Percentiles rank a stretch among this genome's conserved stretches.
These are phyloP conservation scores for Nematocida sp. DNA, from an alignment of 371 early-diverging fungal genomes.

Conservation along the genomic window DNA sequence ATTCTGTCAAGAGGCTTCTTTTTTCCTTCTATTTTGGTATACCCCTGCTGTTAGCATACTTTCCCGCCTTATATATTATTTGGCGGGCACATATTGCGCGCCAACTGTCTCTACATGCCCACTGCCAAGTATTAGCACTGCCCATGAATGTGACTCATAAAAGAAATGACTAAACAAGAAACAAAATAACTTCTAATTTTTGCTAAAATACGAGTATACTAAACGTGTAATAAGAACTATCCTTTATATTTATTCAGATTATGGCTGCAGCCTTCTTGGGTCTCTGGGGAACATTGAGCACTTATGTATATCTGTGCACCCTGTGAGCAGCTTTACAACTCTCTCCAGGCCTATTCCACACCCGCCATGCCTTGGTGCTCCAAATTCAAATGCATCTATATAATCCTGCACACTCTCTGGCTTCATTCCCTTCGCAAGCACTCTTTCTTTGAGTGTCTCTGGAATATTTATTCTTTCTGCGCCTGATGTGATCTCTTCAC, in stretches of 20 bases:
- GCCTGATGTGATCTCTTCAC: slow-evolving; percentile 97
- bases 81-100: no score
- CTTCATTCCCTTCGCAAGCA: slow-evolving; percentile 78
- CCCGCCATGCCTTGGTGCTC: slow-evolving; percentile 97
- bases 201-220: no score
- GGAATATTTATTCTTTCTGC: slow-evolving; percentile 96
- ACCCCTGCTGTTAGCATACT: no score
- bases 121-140: no score
- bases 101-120: no score
- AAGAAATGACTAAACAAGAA: no score
- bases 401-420: slow-evolving; percentile 82
- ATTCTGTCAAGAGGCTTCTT: slow-evolving; percentile 62
- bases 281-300: slow-evolving; percentile 96
- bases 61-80: no score
- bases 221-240: not conserved
- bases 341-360: slow-evolving; percentile 95
- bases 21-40: not conserved
- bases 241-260: slow-evolving; percentile 64
- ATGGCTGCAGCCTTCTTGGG: slow-evolving; percentile 89
- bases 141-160: no score
- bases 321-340: slow-evolving; percentile 91
- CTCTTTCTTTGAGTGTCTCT: slow-evolving; percentile 77
- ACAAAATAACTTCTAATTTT: no score
- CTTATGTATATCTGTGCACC: slow-evolving; percentile 89
- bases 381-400: slow-evolving; percentile 92